Evolutionary conservation across 352 stramenopile species (phyloP).

Genomic region (Pythium oligandrum): DNA sequence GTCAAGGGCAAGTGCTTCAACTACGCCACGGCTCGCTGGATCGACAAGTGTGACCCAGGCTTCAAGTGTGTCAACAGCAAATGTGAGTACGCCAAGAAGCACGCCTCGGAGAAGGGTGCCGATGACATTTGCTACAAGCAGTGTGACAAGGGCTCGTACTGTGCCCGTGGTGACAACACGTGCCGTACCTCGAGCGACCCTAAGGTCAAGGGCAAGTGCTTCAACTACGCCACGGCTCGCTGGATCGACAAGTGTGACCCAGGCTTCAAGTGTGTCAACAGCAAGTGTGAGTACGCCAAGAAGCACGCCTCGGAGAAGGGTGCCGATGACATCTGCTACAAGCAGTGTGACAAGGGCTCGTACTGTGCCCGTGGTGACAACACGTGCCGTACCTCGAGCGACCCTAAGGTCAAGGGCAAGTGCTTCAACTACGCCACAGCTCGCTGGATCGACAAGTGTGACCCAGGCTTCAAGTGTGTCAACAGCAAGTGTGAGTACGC

Average conservation of each 20-base stretch:
- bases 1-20: constrained; percentile 14
- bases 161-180: constrained; percentile 17
- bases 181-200: not conserved
- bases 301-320: not conserved
- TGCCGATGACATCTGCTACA: not conserved
- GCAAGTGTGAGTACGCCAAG: constrained; percentile 8
- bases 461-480: constrained; percentile 22
- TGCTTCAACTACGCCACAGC: constrained; percentile 30
- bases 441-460: constrained; percentile 20
- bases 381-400: too few relatives aligned
- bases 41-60: constrained; percentile 12
- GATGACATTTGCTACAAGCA: constrained; percentile 8
- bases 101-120: not conserved
- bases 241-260: constrained; percentile 17
- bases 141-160: constrained; percentile 29
- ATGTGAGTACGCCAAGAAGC: constrained; percentile 1
- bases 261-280: constrained; percentile 7
- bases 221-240: constrained; percentile 10
- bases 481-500: constrained; percentile 25
- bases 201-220: constrained; percentile 8
- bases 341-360: constrained; percentile 8
- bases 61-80: constrained; percentile 10
- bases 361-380: too few relatives aligned
- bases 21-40: constrained; percentile 10
- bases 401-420: constrained; percentile 1